A percentile compares a stretch with the other conserved stretches of the same genome.
Evolutionary conservation across 306 rosid species (phyloP).

Genomic region (Malus fusca): DNA sequence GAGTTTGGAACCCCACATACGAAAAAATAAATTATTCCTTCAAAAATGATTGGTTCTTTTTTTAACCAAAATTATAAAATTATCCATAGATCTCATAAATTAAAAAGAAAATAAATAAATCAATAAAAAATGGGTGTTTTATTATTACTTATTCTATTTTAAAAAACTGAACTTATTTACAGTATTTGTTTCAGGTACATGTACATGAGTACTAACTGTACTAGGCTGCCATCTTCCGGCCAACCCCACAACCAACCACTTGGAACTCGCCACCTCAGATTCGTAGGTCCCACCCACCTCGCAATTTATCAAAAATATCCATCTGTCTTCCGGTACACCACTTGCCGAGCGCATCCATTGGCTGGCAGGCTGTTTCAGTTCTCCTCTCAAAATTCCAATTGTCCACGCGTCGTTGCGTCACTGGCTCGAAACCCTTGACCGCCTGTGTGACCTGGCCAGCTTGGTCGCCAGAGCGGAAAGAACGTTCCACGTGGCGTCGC

Average conservation of each 20-base stretch:
- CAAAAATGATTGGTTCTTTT: neutral
- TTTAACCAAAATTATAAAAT: neutral
- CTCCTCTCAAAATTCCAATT: neutral
- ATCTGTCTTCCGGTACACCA: constrained; percentile 44
- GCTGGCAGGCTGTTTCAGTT: neutral
- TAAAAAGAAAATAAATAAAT: neutral
- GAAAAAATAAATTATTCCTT: neutral
- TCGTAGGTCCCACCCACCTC: constrained; percentile 23
- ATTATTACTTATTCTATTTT: too few species aligned
- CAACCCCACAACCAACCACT: constrained; percentile 2
- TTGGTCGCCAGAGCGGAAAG: constrained; percentile 32
- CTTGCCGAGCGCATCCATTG: neutral
- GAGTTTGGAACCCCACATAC: neutral
- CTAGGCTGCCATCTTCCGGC: neutral
- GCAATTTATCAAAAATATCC: constrained; percentile 1
- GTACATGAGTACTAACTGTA: neutral
- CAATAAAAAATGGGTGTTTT: neutral
- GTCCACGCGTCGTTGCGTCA: constrained; percentile 24
- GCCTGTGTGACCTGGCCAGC: constrained; percentile 44
- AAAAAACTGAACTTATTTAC: neutral
- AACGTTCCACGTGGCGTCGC: constrained; percentile 95
- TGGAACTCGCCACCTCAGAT: constrained; percentile 2
- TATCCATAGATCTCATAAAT: neutral
- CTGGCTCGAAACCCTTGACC: constrained; percentile 38
- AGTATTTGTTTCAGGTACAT: neutral